Evolutionary conservation across 108 stramenopile genomes (phyloP).

Genomic region (Cylindrotheca fusiformis): DNA sequence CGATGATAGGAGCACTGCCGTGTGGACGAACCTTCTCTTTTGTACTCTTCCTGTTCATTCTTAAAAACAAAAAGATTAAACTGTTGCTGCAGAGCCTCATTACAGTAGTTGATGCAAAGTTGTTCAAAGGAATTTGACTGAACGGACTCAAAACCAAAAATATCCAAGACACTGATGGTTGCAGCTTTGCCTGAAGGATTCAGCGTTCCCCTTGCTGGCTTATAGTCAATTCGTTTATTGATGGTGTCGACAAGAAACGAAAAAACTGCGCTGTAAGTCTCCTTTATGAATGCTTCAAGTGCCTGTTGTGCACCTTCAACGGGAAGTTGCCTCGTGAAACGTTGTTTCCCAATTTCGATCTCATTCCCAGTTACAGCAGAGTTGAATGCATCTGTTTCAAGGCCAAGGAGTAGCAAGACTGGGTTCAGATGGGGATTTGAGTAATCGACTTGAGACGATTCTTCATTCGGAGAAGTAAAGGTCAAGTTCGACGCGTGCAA

Average conservation of each 20-base stretch:
- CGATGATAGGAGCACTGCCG: neutral
- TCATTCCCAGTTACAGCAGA: too few species aligned
- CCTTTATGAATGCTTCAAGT: conserved; percentile 91
- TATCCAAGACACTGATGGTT: conserved; percentile 93
- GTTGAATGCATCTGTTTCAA: too few species aligned
- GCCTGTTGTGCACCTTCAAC: conserved; percentile 83
- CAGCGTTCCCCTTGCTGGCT: conserved; percentile 6
- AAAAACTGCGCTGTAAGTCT: conserved; percentile 87
- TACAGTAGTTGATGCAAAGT: conserved; percentile 96
- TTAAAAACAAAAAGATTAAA: conserved; percentile 86
- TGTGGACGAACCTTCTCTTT: conserved; percentile 28
- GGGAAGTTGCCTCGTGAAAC: conserved; percentile 44
- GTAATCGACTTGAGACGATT: too few species aligned
- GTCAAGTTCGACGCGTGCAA: too few species aligned
- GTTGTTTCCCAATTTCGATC: too few species aligned
- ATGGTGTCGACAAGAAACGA: conserved; percentile 73
- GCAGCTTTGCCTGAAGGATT: conserved; percentile 30
- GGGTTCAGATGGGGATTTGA: too few species aligned
- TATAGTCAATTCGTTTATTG: conserved; percentile 73
- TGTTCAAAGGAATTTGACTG: conserved; percentile 89
- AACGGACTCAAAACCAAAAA: conserved; percentile 97
- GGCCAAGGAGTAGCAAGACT: too few species aligned
- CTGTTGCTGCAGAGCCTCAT: conserved; percentile 91
- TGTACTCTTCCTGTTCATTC: conserved; percentile 86
- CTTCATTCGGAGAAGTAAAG: too few species aligned